phyloP scores from a whole-genome alignment of 805 yeast species.

The Teunomyces lycoperdinae region DNA sequence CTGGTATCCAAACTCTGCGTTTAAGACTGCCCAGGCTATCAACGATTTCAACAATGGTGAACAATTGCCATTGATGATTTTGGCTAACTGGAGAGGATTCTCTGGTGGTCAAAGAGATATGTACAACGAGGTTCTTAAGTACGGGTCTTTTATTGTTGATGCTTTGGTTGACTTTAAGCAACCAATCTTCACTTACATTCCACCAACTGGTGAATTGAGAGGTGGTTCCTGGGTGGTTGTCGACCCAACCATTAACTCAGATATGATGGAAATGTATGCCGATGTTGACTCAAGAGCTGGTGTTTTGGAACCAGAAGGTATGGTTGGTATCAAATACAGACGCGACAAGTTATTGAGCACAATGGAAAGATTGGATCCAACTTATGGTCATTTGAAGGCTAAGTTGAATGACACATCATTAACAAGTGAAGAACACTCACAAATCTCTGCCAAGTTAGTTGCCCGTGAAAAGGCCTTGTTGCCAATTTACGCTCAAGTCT shows the following conservation, averaged over 20 bases:
- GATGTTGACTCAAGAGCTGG: conserved; percentile 95
- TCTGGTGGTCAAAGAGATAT: conserved; percentile 99
- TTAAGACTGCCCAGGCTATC: conserved; percentile 98
- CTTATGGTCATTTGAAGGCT: conserved; percentile 64
- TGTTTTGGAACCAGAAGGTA: conserved; percentile 98
- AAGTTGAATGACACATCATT: conserved; percentile 53
- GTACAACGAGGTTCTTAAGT: conserved; percentile 97
- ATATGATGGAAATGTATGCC: conserved; percentile 99
- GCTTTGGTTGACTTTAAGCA: conserved; percentile 94
- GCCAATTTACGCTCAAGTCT: conserved; percentile 88
- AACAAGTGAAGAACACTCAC: conserved; percentile 63
- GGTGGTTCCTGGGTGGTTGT: conserved; percentile 99
- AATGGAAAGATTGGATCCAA: conserved; percentile 83
- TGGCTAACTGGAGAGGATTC: conserved; percentile 99
- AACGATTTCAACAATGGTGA: conserved; percentile 98
- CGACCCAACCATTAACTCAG: conserved; percentile 95
- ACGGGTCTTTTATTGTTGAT: conserved; percentile 95
- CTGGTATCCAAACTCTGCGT: conserved; percentile 99
- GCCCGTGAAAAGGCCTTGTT: conserved; percentile 76
- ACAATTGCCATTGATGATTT: conserved; percentile 92
- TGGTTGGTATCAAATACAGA: conserved; percentile 98
- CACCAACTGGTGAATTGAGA: conserved; percentile 97
- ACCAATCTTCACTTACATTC: conserved; percentile 95
- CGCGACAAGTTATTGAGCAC: conserved; percentile 88
- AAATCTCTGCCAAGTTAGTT: conserved; percentile 60